These are phyloP conservation scores for Sanghuangporus baumii DNA, from an alignment of 1,284 basidiomycete genomes.

Conservation along the genomic window DNA sequence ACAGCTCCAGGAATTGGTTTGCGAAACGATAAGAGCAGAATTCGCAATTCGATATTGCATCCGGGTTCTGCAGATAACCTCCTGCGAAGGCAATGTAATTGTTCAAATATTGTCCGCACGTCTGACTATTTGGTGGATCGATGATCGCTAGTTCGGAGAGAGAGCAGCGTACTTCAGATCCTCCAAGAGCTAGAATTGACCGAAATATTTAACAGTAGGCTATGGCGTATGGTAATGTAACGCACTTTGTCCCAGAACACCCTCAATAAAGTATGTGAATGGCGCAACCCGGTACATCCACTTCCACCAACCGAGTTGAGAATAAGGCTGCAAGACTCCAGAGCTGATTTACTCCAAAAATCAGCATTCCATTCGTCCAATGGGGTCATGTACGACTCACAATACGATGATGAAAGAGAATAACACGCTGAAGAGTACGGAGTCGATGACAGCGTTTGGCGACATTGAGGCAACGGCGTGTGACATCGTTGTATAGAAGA, in stretches of 20 bases:
- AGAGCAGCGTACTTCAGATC: conserved; percentile 49
- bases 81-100: conserved; percentile 46
- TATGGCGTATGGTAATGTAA: not conserved
- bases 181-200: conserved; percentile 34
- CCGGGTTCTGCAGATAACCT: conserved; percentile 60
- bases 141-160: conserved; percentile 45
- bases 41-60: conserved; percentile 44
- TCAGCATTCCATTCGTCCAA: not conserved
- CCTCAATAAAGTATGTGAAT: conserved; percentile 33
- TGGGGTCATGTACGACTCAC: not conserved
- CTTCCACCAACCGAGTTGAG: conserved; percentile 15
- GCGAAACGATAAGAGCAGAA: conserved; percentile 47
- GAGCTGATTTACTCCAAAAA: not conserved
- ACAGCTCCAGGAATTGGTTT: conserved; percentile 35
- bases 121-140: conserved; percentile 53
- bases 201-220: not conserved
- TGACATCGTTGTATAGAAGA: conserved; percentile 19
- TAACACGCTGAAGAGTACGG: conserved; percentile 14
- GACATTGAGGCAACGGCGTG: conserved; percentile 20
- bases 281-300: conserved; percentile 26
- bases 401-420: conserved; percentile 18
- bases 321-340: conserved; percentile 14
- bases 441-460: conserved; percentile 13
- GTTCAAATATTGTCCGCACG: conserved; percentile 52
- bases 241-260: conserved; percentile 19